phyloP scores from a whole-genome alignment of 108 stramenopile species.

The Cyclotella kingstonii region DNA sequence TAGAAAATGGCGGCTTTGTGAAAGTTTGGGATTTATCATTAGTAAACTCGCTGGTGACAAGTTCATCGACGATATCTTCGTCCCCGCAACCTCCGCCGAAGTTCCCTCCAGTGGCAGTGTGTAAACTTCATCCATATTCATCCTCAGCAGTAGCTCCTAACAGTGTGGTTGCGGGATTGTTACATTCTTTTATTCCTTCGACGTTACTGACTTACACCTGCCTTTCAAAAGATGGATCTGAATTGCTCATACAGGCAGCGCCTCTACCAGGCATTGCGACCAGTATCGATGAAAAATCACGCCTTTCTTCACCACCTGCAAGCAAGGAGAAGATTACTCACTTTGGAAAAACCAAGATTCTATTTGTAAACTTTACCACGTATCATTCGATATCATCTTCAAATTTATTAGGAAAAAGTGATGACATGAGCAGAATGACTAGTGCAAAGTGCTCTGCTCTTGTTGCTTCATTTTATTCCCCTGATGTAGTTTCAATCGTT shows the following conservation, averaged over 20 bases:
- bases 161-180: constrained; percentile 20
- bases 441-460: constrained; percentile 6
- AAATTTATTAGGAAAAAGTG: neutral
- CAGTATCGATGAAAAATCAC: constrained; percentile 8
- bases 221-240: constrained; percentile 31
- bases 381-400: constrained; percentile 16
- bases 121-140: constrained; percentile 31
- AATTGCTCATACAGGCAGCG: constrained; percentile 26
- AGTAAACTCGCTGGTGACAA: constrained; percentile 14
- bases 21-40: constrained; percentile 36
- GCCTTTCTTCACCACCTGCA: constrained; percentile 7
- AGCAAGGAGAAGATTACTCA: constrained; percentile 5
- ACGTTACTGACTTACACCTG: constrained; percentile 26
- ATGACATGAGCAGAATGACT: neutral
- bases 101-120: constrained; percentile 32
- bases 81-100: constrained; percentile 37
- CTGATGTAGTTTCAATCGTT: constrained; percentile 23
- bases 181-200: constrained; percentile 12
- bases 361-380: constrained; percentile 14
- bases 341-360: constrained; percentile 9
- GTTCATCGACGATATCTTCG: neutral
- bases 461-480: constrained; percentile 18
- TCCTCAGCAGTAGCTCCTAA: constrained; percentile 12
- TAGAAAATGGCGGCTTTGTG: constrained; percentile 41
- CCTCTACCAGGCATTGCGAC: constrained; percentile 21